Percentiles rank a stretch among this genome's conserved stretches.
These are phyloP conservation scores for Mycena indigotica DNA, from an alignment of 768 basidiomycete species.

Conservation along the genomic window DNA sequence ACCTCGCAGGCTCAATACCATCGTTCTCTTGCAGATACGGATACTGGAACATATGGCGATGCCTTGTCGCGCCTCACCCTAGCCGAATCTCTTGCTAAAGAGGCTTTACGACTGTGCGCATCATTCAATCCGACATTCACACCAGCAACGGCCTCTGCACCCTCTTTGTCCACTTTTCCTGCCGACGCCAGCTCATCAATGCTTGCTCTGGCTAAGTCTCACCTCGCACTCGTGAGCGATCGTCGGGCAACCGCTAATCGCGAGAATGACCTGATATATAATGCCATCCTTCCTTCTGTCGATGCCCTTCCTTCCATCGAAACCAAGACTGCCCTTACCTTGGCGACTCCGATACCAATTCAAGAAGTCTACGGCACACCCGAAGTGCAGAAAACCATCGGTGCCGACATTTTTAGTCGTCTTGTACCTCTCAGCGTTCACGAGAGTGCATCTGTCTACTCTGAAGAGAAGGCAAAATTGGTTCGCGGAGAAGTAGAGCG, in stretches of 20 bases:
- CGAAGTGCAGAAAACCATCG: slow-evolving; percentile 94
- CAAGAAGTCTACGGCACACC: slow-evolving; percentile 91
- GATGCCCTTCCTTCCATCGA: slow-evolving; percentile 83
- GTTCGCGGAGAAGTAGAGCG: slow-evolving; percentile 88
- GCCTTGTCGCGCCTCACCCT: slow-evolving; percentile 77
- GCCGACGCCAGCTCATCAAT: slow-evolving; percentile 82
- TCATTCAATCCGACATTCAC: slow-evolving; percentile 21
- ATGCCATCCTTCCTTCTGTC: slow-evolving; percentile 79
- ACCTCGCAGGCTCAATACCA: slow-evolving; percentile 85
- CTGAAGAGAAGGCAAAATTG: slow-evolving; percentile 96
- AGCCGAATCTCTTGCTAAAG: slow-evolving; percentile 81
- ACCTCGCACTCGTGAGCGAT: slow-evolving; percentile 75
- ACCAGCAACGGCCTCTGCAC: slow-evolving; percentile 41
- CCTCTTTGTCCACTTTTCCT: slow-evolving; percentile 80
- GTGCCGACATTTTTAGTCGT: slow-evolving; percentile 83
- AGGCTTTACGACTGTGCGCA: slow-evolving; percentile 56
- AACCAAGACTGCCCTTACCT: slow-evolving; percentile 53
- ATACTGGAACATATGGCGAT: slow-evolving; percentile 82
- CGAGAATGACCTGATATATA: slow-evolving; percentile 98
- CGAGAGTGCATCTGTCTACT: slow-evolving; percentile 94
- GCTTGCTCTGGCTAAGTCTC: slow-evolving; percentile 80
- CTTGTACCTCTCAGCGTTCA: slow-evolving; percentile 93
- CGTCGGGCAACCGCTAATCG: slow-evolving; percentile 73
- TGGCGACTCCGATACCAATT: slow-evolving; percentile 86
- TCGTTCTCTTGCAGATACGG: slow-evolving; percentile 75